These are phyloP conservation scores for Fusarium siculi DNA, from an alignment of 2,329 filamentous ascomycete species.

Conservation along the genomic window DNA sequence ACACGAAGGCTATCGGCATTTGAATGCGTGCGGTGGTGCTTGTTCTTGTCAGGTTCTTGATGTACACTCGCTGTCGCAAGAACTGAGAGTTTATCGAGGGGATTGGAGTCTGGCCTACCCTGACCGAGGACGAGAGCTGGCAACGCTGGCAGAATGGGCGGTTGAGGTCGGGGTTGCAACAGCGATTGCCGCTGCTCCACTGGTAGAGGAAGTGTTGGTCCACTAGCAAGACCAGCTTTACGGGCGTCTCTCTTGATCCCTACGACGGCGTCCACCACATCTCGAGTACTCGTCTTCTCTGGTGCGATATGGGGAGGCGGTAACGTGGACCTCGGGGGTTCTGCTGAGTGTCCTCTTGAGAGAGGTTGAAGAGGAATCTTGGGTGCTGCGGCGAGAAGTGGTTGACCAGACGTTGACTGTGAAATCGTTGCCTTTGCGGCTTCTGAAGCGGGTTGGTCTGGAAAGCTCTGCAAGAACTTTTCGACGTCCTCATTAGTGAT, in stretches of 20 bases:
- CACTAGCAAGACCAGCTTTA: constrained; percentile 7
- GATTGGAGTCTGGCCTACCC: constrained; percentile 30
- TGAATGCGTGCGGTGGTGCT: constrained; percentile 35
- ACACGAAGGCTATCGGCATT: constrained; percentile 39
- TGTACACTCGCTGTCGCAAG: constrained; percentile 52
- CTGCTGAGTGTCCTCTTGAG: constrained; percentile 33
- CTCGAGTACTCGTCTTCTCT: constrained; percentile 39
- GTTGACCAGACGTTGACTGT: constrained; percentile 21
- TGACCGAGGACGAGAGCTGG: constrained; percentile 43
- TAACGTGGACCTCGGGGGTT: constrained; percentile 27
- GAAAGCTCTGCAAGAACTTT: constrained; percentile 52
- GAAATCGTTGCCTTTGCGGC: constrained; percentile 42
- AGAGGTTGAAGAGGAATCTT: constrained; percentile 38
- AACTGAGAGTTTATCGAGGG: constrained; percentile 52
- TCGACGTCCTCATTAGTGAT: constrained; percentile 54
- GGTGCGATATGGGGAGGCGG: constrained; percentile 13
- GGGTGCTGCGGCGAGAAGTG: constrained; percentile 9
- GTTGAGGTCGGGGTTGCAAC: constrained; percentile 38
- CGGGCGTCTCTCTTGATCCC: constrained; percentile 42
- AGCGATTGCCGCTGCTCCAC: constrained; percentile 37
- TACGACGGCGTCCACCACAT: constrained; percentile 43
- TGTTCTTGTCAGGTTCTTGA: constrained; percentile 41
- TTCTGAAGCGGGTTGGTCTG: constrained; percentile 47
- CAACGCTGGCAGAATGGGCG: constrained; percentile 28
- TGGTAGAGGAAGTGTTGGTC: constrained; percentile 17